Evolutionary conservation across 805 yeast species (phyloP).

Genomic region (Saccharomyces paradoxus): DNA sequence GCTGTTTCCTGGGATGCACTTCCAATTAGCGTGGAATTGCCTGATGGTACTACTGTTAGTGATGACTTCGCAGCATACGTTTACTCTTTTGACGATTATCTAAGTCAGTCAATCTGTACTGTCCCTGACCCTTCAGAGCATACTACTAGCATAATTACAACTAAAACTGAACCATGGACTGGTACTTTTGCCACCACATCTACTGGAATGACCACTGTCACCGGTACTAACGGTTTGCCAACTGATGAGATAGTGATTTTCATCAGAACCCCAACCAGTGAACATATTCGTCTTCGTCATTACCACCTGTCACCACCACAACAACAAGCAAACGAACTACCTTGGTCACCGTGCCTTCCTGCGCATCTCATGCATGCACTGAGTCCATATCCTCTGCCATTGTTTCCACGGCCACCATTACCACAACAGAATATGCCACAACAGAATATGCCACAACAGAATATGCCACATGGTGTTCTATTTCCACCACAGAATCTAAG

Average conservation of each 20-base stretch:
- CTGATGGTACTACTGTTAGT: conserved; percentile 5
- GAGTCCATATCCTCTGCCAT: conserved; percentile 24
- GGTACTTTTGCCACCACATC: no score
- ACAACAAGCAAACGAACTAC: conserved; percentile 22
- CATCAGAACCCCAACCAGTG: no score
- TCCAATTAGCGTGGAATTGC: conserved; percentile 3
- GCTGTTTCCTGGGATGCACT: neutral
- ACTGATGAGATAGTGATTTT: no score
- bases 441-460: no score
- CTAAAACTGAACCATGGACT: no score
- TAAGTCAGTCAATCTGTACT: conserved; percentile 2
- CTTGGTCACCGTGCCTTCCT: conserved; percentile 27
- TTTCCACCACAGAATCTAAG: no score
- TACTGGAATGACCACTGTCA: no score
- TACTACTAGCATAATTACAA: neutral
- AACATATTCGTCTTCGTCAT: conserved; percentile 2
- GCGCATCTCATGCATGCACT: conserved; percentile 21
- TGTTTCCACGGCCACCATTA: conserved; percentile 27
- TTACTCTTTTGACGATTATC: conserved; percentile 4
- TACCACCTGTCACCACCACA: no score
- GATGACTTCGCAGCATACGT: conserved; percentile 7
- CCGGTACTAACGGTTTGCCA: no score
- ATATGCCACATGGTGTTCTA: no score
- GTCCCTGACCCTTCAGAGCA: neutral
- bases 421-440: conserved; percentile 28